Evolutionary conservation across 1,284 basidiomycete species (phyloP), one percentile per base, ranked within the genome.

Genomic region (Ceratobasidium sp.): DNA sequence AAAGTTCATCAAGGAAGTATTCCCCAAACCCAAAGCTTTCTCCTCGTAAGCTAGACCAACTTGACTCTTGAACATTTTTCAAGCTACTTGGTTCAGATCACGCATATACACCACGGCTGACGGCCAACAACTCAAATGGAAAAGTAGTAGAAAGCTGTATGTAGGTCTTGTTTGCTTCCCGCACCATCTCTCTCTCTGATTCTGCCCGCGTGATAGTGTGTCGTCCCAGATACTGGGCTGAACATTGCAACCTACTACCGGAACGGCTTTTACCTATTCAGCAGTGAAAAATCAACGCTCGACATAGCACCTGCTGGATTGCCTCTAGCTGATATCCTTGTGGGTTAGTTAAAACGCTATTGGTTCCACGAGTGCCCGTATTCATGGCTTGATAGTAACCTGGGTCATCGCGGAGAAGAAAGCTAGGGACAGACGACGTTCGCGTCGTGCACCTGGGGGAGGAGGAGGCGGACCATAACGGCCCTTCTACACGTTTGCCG

Each of bases 221-320:
- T 74, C 7, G 17, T 46, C 1, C 32, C 11, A n/a, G 59, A 49
- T 32, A 74, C 44, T 29, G 70, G 59, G 3, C 44, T 74, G 7
- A 74, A 74, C 70, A n/a, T 64, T 17, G 59, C 70, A 52, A 74
- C 70, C 13, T 74, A 74, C n/a, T 74, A 74, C 32, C 44, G 46
- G 17, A 54, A 51, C 2, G 11, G 9, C 13, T 74, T 74, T 44
- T 61, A 19, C 17, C 17, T 29, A 5, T 46, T 62, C 32, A 74
- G 46, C 44, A 64, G 32, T 11, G 37, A 52, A 40, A 62, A 62
- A 22, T 74, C 70, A 6, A 74, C 70, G 7, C 25, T 64, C 17
- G 59, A 64, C 29, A 74, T 74, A 19, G 44, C 59, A 22, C 34
- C 57, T 25, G 46, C 8, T 17, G 70, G 29, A n/a, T n/a, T 52